Conservation (phyloP, 371 early-diverging fungal species). For the Mortierella sp. region DNA sequence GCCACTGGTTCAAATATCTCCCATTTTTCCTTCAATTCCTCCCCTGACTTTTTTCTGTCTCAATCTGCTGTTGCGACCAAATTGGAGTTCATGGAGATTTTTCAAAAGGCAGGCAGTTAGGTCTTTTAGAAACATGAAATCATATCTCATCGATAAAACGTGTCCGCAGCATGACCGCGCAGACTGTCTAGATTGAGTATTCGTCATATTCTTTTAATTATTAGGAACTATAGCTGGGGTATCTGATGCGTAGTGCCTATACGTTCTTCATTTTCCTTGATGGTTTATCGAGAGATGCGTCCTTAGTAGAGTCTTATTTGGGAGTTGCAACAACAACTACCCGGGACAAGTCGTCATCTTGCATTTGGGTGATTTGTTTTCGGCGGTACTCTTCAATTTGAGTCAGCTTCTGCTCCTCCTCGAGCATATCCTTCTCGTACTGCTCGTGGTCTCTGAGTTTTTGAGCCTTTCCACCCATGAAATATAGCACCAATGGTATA, state of each 20-base stretch:
- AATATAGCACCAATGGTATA: conserved; percentile 32
- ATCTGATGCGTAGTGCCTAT: background rate
- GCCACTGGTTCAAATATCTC: no score
- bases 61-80: background rate
- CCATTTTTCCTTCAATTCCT: no score
- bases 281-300: background rate
- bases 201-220: no score
- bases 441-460: conserved; percentile 31
- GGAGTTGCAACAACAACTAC: background rate
- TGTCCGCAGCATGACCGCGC: no score
- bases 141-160: no score
- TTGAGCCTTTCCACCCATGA: conserved; percentile 39
- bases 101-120: no score
- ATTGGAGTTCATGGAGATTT: no score
- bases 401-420: conserved; percentile 22
- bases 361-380: conserved; percentile 1
- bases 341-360: background rate
- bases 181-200: no score
- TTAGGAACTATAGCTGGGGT: no score
- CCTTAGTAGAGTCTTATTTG: background rate
- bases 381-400: conserved; percentile 12
- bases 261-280: background rate
- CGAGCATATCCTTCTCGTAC: conserved; percentile 39
- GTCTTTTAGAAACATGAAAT: no score
- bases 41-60: background rate